Evolutionary conservation across 306 rosid genomes (phyloP), one percentile per base, ranked within the genome.

Genomic region (Casuarina glauca): DNA sequence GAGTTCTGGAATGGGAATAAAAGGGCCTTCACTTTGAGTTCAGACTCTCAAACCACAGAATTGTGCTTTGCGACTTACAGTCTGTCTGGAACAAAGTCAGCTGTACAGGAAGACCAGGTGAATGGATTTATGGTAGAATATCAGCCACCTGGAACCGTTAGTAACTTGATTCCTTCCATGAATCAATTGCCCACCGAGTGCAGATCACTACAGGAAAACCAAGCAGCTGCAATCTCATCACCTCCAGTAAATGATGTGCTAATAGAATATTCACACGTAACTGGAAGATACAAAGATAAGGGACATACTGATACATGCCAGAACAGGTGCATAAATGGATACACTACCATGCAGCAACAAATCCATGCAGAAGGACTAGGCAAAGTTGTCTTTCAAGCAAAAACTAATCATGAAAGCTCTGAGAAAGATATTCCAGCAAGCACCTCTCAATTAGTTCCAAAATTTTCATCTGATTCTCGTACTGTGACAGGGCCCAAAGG

Each of bases 401-500:
- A 78, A 69, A 62, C 38, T 53, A 69, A 74, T 52, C 53, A 51
- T 63, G 82, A 73, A 77, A 84, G 77, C 69, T 48, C 52, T 76
- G 81, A 58, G 85, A 82, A 83, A 71, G 60, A 19, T 20, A 74
- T 73, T 78, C 75, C 63, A 53, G 80, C 54, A 41, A 74, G 78
- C 70, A 53, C 52, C 78, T 61, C 73, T 69, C 86, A 73, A 75
- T 53, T 74, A 62, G 79, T 75, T 55, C 81, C 82, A 51, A 82
- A 73, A 62, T 66, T 64, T 78, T 78, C 72, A 69, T 69, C 86
- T 75, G 76, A 81, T 74, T 81, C 85, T 72, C 53, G 6, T 61
- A 82, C 79, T 84, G 83, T 70, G 81, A 86, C 84, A 82, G 76
- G 86, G 36, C 79, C 82, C 76, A 86, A 88, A 87, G 84, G 92